Conservation (phyloP, 2,329 filamentous ascomycete species). For the Elsinoe perseae region DNA sequence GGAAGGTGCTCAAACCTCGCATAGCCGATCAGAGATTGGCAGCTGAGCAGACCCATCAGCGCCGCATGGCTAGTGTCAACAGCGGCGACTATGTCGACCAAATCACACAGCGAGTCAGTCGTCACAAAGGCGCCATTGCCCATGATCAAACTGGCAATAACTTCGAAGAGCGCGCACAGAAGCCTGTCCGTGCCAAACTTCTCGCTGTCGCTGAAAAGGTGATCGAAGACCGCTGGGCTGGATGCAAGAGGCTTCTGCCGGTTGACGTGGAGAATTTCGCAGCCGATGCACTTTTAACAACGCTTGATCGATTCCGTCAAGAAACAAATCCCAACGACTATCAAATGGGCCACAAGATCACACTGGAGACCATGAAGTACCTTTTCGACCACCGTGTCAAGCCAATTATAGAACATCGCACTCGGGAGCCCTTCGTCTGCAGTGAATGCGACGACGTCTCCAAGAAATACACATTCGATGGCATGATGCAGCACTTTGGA, state of each 20-base stretch:
- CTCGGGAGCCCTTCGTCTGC: slow-evolving; percentile 70
- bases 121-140: not conserved
- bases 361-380: slow-evolving; percentile 81
- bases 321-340: slow-evolving; percentile 32
- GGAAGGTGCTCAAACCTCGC: slow-evolving; percentile 60
- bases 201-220: slow-evolving; percentile 61
- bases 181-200: slow-evolving; percentile 58
- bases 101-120: slow-evolving; percentile 7
- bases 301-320: slow-evolving; percentile 15
- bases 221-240: slow-evolving; percentile 57
- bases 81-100: slow-evolving; percentile 8
- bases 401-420: slow-evolving; percentile 55
- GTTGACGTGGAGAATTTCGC: slow-evolving; percentile 62
- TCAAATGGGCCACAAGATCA: slow-evolving; percentile 21
- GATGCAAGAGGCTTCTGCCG: slow-evolving; percentile 55
- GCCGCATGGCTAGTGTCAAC: slow-evolving; percentile 40
- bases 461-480: slow-evolving; percentile 69
- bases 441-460: slow-evolving; percentile 49
- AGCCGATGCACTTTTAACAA: slow-evolving; percentile 55
- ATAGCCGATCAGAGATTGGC: slow-evolving; percentile 57
- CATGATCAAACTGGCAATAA: slow-evolving; percentile 52
- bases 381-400: slow-evolving; percentile 71
- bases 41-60: slow-evolving; percentile 51
- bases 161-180: slow-evolving; percentile 64
- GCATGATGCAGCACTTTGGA: slow-evolving; percentile 73